These are phyloP conservation scores for Lupinus albus DNA, from an alignment of 306 rosid species.

Conservation along the genomic window DNA sequence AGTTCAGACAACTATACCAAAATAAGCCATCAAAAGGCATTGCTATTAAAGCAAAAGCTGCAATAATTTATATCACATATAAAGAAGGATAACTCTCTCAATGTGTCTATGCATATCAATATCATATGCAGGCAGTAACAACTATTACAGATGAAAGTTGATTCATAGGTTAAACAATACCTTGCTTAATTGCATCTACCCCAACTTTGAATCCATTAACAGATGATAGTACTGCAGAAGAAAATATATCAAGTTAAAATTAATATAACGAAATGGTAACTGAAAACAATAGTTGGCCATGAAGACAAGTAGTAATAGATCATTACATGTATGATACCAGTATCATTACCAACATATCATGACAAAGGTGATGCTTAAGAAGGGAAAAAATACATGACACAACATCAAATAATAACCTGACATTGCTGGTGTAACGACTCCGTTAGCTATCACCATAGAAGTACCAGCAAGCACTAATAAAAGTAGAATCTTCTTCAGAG, in stretches of 20 bases:
- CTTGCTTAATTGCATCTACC: constrained; percentile 72
- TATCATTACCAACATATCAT: constrained; percentile 26
- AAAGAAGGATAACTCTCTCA: constrained; percentile 4
- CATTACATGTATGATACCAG: constrained; percentile 24
- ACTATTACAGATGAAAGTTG: constrained; percentile 14
- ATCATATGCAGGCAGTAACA: constrained; percentile 26
- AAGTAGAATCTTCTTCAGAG: constrained; percentile 81
- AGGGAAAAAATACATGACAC: constrained; percentile 16
- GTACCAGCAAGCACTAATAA: constrained; percentile 95
- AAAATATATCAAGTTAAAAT: constrained; percentile 38
- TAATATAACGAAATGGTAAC: constrained; percentile 22
- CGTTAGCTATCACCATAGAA: constrained; percentile 97
- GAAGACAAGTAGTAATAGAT: constrained; percentile 33
- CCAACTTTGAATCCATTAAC: constrained; percentile 80
- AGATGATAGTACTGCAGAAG: constrained; percentile 80
- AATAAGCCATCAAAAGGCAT: constrained; percentile 18
- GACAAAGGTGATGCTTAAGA: constrained; percentile 35
- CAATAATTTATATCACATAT: constrained; percentile 9
- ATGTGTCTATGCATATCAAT: constrained; percentile 11
- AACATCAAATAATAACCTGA: constrained; percentile 58
- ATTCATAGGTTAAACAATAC: constrained; percentile 47
- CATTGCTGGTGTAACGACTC: constrained; percentile 96
- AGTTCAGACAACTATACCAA: constrained; percentile 17
- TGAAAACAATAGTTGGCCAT: constrained; percentile 34
- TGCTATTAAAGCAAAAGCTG: constrained; percentile 21